Evolutionary conservation across 768 basidiomycete genomes (phyloP), one percentile per base, ranked within the genome.

Genomic region (Exidia glandulosa): DNA sequence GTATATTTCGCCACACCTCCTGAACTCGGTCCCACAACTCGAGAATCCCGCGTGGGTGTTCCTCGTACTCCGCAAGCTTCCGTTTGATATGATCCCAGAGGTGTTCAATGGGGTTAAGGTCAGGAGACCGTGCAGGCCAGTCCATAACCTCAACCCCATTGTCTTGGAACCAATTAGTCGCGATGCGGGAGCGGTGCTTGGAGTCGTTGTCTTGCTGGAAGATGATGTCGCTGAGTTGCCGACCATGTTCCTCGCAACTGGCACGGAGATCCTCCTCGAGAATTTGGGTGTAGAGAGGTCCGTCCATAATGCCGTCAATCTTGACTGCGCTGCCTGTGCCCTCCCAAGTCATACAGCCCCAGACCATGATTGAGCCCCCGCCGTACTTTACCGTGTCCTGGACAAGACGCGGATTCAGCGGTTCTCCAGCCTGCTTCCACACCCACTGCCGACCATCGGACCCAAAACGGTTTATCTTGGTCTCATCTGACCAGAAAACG

Each of bases 201-300:
- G 63, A 60, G 57, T 65, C 64, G 48, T 65, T 65, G 45, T 66
- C 62, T 48, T 66, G 65, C 27, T 66, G 66, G 37, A 66, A 66
- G 50, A 62, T 60, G 56, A 61, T 48, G 7, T 65, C n/a, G n/a
- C n/a, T n/a, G n/a, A n/a, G n/a, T n/a, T n/a, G n/a, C n/a, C n/a
- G n/a, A n/a, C n/a, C n/a, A n/a, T n/a, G n/a, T n/a, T n/a, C n/a
- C n/a, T n/a, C n/a, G n/a, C n/a, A n/a, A n/a, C n/a, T n/a, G n/a
- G n/a, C n/a, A n/a, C n/a, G n/a, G 50, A 60, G 48, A 55, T 50
- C 25, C 7, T 5, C n/a, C 27, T 60, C 48, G 23, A 60, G 48
- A 50, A 50, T 54, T 1, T 33, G 48, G 31, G 48, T 29, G 27
- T 60, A 60, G 16, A 13, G 14, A 30, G 13, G 30, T 13, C 45